Percentiles rank a stretch among this genome's conserved stretches.
phyloP scores from a whole-genome alignment of 2,329 filamentous ascomycete species.

The Aureobasidium sp. region DNA sequence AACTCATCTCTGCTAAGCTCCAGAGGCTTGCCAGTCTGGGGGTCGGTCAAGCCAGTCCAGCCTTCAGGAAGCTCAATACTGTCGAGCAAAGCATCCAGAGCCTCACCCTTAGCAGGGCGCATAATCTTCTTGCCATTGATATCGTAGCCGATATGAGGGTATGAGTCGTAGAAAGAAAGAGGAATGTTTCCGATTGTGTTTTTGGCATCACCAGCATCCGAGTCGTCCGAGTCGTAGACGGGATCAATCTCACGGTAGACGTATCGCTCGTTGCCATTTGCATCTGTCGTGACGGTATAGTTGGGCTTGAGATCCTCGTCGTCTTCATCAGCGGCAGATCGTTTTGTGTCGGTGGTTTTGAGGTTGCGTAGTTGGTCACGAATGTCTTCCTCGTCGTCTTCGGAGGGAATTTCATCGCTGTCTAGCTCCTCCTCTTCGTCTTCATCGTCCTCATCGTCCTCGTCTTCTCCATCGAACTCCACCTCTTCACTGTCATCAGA shows the following conservation, averaged over 20 bases:
- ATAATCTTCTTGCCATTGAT: conserved; percentile 98
- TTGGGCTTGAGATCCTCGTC: conserved; percentile 37
- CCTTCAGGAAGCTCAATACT: conserved; percentile 96
- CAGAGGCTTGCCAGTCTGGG: conserved; percentile 85
- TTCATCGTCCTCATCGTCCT: conserved; percentile 26
- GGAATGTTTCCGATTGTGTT: conserved; percentile 97
- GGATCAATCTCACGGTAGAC: conserved; percentile 91
- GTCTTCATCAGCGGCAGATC: conserved; percentile 17
- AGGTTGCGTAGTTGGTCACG: conserved; percentile 39
- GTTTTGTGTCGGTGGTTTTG: conserved; percentile 26
- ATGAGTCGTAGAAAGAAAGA: conserved; percentile 90
- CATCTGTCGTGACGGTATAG: conserved; percentile 64
- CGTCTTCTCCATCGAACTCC: conserved; percentile 28
- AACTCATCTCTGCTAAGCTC: conserved; percentile 82
- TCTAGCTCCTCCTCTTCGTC: conserved; percentile 33
- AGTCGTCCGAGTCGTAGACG: conserved; percentile 92
- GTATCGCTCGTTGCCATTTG: conserved; percentile 85
- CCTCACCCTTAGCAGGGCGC: conserved; percentile 88
- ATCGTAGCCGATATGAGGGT: conserved; percentile 96
- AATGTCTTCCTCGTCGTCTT: conserved; percentile 36
- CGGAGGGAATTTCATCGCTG: conserved; percentile 35
- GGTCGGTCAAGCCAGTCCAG: conserved; percentile 94
- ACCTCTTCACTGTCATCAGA: conserved; percentile 23
- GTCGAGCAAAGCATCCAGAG: conserved; percentile 85
- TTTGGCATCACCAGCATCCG: conserved; percentile 66